Evolutionary conservation across 176 grass and related monocot genomes (phyloP).

Genomic region (Coix lacrymajobi): DNA sequence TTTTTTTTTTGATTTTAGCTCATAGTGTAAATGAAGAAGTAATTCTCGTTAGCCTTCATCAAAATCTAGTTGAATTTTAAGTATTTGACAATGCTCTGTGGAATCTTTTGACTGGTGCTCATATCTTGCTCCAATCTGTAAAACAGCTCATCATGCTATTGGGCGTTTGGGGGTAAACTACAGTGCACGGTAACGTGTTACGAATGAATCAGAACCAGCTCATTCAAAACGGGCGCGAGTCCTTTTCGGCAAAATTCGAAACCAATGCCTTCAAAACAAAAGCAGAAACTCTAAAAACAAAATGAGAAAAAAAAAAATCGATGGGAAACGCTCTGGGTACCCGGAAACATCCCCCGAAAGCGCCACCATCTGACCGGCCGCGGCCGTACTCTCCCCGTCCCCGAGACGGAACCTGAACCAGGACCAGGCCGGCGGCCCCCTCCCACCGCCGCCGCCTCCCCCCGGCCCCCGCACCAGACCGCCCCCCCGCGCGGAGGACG

Average conservation of each 20-base stretch:
- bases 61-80: too few species aligned
- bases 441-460: not conserved
- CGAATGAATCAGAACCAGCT: too few species aligned
- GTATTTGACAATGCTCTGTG: too few species aligned
- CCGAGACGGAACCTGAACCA: not conserved
- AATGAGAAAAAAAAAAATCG: not conserved
- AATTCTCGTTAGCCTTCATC: too few species aligned
- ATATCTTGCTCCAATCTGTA: too few species aligned
- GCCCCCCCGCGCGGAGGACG: not conserved
- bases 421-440: not conserved
- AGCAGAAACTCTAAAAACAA: not conserved
- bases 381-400: not conserved
- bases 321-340: not conserved
- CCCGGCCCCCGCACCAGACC: not conserved
- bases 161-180: too few species aligned
- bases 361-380: not conserved
- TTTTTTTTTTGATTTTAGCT: too few species aligned
- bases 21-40: too few species aligned
- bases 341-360: not conserved
- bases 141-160: too few species aligned
- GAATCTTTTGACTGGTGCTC: too few species aligned
- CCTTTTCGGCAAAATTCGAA: not conserved
- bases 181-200: too few species aligned
- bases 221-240: not conserved
- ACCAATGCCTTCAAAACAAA: not conserved